phyloP scores from a whole-genome alignment of 129 eudicot genomes.

The Flaveria linearis region DNA sequence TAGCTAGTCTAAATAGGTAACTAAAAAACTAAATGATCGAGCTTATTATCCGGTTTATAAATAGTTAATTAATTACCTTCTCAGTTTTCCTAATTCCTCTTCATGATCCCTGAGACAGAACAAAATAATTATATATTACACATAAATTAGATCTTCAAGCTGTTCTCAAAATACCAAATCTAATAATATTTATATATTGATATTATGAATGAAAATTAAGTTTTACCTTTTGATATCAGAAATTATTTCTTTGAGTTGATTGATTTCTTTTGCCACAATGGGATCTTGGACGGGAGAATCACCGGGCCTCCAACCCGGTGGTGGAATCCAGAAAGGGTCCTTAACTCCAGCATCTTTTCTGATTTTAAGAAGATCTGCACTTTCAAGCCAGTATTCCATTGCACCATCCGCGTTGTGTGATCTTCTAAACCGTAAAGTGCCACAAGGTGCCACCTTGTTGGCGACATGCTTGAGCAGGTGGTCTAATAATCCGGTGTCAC shows the following conservation, averaged over 20 bases:
- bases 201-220: not conserved
- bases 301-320: conserved; percentile 96
- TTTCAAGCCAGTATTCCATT: conserved; percentile 97
- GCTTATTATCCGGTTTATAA: not conserved
- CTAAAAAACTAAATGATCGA: not conserved
- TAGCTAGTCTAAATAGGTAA: not conserved
- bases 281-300: conserved; percentile 81
- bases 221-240: conserved; percentile 52
- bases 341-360: conserved; percentile 79
- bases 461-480: conserved; percentile 97
- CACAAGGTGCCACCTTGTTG: conserved; percentile 90
- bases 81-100: conserved; percentile 59
- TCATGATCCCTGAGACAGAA: conserved; percentile 37
- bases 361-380: conserved; percentile 70
- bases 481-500: conserved; percentile 94
- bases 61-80: conserved; percentile 51
- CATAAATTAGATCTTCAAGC: not conserved
- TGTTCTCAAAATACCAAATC: not conserved
- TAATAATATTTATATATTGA: not conserved
- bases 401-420: conserved; percentile 90
- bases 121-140: not conserved
- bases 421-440: conserved; percentile 70
- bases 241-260: conserved; percentile 51
- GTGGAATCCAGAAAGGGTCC: conserved; percentile 96
- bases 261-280: conserved; percentile 64